Evolutionary conservation across 2,329 filamentous ascomycete species (phyloP), one percentile per base, ranked within the genome.

Genomic region (Verticillium dahliae): DNA sequence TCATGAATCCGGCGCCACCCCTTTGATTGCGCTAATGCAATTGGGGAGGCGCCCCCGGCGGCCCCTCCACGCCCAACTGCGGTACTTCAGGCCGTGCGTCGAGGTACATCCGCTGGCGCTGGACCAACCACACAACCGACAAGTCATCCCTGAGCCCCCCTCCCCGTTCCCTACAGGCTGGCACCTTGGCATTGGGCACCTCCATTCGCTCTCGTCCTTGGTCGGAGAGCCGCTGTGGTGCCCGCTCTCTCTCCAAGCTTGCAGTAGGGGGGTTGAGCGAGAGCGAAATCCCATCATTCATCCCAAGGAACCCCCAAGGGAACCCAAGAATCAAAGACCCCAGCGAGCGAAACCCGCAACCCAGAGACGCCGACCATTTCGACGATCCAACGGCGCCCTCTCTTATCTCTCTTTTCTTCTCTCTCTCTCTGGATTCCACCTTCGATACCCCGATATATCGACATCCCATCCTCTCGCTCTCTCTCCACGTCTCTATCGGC

Each of bases 11-110:
- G 45, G 45, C 45, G 45, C 45, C 45, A 50, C 59, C 57, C 35
- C 56, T 63, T 63, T 64, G 59, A 59, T 61, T 64, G 63, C 63
- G 63, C 63, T 64, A 64, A 64, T 61, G 57, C 61, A 54, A 57
- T 56, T 57, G 39, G 39, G 45, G 59, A 62, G 63, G 57, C 61
- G 45, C 62, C 38, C 57, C 39, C 34, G 59, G 45, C 45, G 45
- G 45, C 11, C 45, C 45, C n/a, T 50, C 45, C 45, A 18, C 45
- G 45, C 45, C 45, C 45, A 50, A 50, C 22, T n/a, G 5, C 45
- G 45, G 45, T 50, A 50, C 45, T n/a, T 50, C 45, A 1, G n/a
- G 9, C 45, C 45, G 45, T 22, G 45, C 45, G 15, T 22, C n/a
- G 22, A 18, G 45, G 18, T 50, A 50, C 45, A 22, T 50, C 2